Evolutionary conservation across 176 grass and related monocot species (phyloP).

Genomic region (Phoenix dactylifera): DNA sequence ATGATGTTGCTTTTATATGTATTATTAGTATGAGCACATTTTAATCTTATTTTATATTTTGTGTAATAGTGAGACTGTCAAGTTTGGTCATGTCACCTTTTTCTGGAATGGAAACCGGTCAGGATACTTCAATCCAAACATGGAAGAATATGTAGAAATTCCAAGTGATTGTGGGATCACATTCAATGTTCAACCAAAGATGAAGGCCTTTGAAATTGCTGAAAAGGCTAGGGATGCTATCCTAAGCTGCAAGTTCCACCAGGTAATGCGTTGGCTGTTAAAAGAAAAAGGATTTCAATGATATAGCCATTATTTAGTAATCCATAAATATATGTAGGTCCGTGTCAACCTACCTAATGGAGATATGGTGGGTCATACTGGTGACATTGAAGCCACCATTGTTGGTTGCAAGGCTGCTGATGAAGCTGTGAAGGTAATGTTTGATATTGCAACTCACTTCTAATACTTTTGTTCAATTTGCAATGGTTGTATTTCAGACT

Average conservation of each 20-base stretch:
- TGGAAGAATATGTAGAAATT: slow-evolving; percentile 90
- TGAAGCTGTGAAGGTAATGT: slow-evolving; percentile 83
- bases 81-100: slow-evolving; percentile 98
- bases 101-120: slow-evolving; percentile 99
- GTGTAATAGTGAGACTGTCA: slow-evolving; percentile 75
- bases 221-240: slow-evolving; percentile 82
- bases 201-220: slow-evolving; percentile 92
- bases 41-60: slow-evolving; percentile 8
- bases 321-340: slow-evolving; percentile 37
- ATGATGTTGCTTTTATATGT: too few relatives aligned
- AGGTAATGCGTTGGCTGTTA: slow-evolving; percentile 38
- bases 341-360: slow-evolving; percentile 92
- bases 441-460: background rate
- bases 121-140: slow-evolving; percentile 70
- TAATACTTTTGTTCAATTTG: too few relatives aligned
- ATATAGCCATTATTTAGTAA: background rate
- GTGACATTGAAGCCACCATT: slow-evolving; percentile 93
- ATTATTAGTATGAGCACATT: too few relatives aligned
- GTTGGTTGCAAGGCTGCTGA: slow-evolving; percentile 92
- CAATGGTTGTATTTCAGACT: too few relatives aligned
- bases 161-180: slow-evolving; percentile 94
- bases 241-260: slow-evolving; percentile 79
- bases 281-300: too few relatives aligned
- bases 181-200: slow-evolving; percentile 91
- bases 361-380: slow-evolving; percentile 98